Evolutionary conservation across 768 basidiomycete genomes (phyloP).

Genomic region (Leccinum incarnatum): DNA sequence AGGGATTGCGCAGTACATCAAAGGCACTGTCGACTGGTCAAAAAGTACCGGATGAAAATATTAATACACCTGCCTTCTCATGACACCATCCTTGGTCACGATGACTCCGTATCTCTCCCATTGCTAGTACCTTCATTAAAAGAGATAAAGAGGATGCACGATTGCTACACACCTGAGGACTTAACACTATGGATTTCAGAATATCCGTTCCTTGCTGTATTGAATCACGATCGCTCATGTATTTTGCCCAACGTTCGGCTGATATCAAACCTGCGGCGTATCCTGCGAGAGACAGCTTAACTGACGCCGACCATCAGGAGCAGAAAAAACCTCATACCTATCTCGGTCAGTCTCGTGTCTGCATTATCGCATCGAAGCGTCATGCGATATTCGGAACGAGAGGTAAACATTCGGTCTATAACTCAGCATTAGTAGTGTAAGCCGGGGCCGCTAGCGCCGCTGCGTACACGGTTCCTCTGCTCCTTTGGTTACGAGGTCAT

Average conservation of each 20-base stretch:
- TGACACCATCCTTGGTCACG: conserved; percentile 41
- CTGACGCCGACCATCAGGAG: not conserved
- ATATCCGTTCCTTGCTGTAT: conserved; percentile 26
- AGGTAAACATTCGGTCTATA: conserved; percentile 93
- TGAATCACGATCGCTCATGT: no score
- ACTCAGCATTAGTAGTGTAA: conserved; percentile 1
- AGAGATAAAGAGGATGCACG: no score
- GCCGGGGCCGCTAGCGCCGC: not conserved
- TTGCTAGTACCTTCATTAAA: conserved; percentile 25
- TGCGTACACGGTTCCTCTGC: conserved; percentile 83
- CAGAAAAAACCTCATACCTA: conserved; percentile 43
- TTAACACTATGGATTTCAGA: conserved; percentile 35
- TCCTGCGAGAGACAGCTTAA: not conserved
- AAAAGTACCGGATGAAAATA: not conserved
- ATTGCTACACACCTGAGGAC: conserved; percentile 38
- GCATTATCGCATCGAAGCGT: conserved; percentile 87
- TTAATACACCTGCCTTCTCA: conserved; percentile 37
- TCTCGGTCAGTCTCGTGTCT: conserved; percentile 75
- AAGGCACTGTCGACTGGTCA: conserved; percentile 54
- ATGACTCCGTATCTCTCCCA: conserved; percentile 44
- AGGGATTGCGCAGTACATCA: conserved; percentile 64
- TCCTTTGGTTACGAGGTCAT: conserved; percentile 85
- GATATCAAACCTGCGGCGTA: no score
- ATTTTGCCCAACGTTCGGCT: no score
- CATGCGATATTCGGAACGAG: conserved; percentile 88